Evolutionary conservation across 2,329 filamentous ascomycete genomes (phyloP).

Genomic region (Nakataea oryzae): DNA sequence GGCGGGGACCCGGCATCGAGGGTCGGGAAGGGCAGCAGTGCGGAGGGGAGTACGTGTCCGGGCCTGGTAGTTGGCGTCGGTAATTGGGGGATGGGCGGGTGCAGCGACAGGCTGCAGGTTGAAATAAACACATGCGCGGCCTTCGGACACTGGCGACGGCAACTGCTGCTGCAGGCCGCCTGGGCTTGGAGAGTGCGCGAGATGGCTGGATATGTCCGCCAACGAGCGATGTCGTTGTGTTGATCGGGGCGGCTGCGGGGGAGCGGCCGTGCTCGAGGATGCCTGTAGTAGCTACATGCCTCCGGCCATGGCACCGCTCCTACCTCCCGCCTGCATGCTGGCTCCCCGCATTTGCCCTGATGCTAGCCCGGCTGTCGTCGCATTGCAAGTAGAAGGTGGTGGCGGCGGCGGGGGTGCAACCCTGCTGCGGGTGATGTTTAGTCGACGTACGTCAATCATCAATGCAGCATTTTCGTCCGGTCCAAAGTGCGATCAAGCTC

Average conservation of each 20-base stretch:
- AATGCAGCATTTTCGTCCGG: too few relatives aligned
- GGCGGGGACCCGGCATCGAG: not conserved
- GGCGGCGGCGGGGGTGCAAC: too few relatives aligned
- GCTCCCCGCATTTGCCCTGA: too few relatives aligned
- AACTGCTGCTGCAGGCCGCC: not conserved
- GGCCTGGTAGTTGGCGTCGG: constrained; percentile 2
- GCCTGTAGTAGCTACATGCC: too few relatives aligned
- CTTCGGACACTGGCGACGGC: not conserved
- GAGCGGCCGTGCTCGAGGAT: not conserved
- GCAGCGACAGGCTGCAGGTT: not conserved
- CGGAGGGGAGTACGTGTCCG: not conserved
- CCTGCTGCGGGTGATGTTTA: not conserved
- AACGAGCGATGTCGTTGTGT: not conserved
- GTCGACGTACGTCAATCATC: too few relatives aligned
- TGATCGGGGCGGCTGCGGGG: not conserved
- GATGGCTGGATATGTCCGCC: too few relatives aligned
- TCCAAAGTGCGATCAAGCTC: too few relatives aligned
- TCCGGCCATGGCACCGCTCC: too few relatives aligned
- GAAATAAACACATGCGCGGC: not conserved
- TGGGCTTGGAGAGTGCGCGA: not conserved
- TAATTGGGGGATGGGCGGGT: not conserved
- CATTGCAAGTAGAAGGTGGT: too few relatives aligned
- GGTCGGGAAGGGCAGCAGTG: not conserved
- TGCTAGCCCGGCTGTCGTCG: too few relatives aligned
- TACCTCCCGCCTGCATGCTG: too few relatives aligned